These are phyloP conservation scores for Cubamyces lactineus DNA, from an alignment of 768 basidiomycete species.

Conservation along the genomic window DNA sequence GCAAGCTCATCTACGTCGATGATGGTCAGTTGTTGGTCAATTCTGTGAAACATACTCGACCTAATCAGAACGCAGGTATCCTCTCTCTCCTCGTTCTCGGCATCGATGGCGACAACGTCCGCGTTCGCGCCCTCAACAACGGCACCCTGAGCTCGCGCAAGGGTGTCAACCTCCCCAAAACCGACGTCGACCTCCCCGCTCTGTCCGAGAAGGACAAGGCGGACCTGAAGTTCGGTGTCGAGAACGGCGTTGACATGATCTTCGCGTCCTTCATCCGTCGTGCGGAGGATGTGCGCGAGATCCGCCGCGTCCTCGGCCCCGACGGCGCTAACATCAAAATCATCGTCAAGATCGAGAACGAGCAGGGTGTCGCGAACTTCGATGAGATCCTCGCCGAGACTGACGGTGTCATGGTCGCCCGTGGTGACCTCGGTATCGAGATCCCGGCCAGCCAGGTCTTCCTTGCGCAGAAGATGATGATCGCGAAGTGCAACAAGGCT, in stretches of 20 bases:
- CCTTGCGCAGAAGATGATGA: slow-evolving; percentile 99
- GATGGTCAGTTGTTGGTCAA: slow-evolving; percentile 62
- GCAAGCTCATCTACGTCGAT: slow-evolving; percentile 96
- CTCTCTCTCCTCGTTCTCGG: slow-evolving; percentile 91
- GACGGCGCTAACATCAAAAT: slow-evolving; percentile 97
- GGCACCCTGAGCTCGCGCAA: slow-evolving; percentile 95
- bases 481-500: slow-evolving; percentile 96
- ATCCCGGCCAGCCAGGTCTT: slow-evolving; percentile 99
- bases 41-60: background rate
- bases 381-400: slow-evolving; percentile 95
- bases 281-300: slow-evolving; percentile 91
- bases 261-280: slow-evolving; percentile 99
- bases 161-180: slow-evolving; percentile 99
- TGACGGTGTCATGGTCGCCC: slow-evolving; percentile 99
- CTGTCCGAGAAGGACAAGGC: slow-evolving; percentile 98
- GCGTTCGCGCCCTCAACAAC: slow-evolving; percentile 87
- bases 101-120: slow-evolving; percentile 80
- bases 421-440: slow-evolving; percentile 99
- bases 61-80: slow-evolving; percentile 54
- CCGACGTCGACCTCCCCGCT: slow-evolving; percentile 95
- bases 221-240: slow-evolving; percentile 92
- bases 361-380: slow-evolving; percentile 98
- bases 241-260: slow-evolving; percentile 98
- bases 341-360: slow-evolving; percentile 99
- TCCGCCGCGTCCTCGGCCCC: slow-evolving; percentile 90